A percentile compares a stretch with the other conserved stretches of the same genome.
Conservation (phyloP, 495 filamentous ascomycete species). For the Pyrenula massariospora region DNA sequence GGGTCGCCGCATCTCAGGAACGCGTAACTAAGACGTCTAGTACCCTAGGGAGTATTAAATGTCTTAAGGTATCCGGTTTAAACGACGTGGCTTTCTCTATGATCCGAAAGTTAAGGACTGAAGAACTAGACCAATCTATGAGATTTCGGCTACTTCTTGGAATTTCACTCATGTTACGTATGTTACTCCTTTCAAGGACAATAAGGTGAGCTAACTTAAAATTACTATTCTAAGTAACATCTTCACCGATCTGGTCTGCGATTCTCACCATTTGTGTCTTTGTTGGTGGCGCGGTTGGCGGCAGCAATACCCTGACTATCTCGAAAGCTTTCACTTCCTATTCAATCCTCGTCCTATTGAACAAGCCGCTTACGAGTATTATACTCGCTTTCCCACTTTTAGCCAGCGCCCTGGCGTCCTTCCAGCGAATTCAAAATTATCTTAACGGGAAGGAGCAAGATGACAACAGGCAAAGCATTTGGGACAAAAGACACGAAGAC, state of each 20-base stretch:
- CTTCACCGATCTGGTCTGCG: too few relatives aligned
- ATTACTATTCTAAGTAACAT: too few relatives aligned
- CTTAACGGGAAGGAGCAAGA: conserved; percentile 30
- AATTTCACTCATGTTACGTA: too few relatives aligned
- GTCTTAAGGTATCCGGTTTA: conserved; percentile 48
- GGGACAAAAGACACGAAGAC: too few relatives aligned
- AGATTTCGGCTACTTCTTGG: conserved; percentile 42
- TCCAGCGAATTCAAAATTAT: conserved; percentile 47
- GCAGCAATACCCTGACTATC: conserved; percentile 33
- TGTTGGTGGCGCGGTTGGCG: too few relatives aligned
- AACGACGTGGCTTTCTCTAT: conserved; percentile 22
- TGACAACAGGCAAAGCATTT: too few relatives aligned
- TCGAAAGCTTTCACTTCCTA: conserved; percentile 45
- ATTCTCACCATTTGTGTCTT: too few relatives aligned
- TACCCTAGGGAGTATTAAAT: conserved; percentile 45
- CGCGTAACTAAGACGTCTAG: too few relatives aligned
- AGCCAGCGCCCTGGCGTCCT: conserved; percentile 41
- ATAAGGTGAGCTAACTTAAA: too few relatives aligned
- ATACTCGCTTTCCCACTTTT: conserved; percentile 44
- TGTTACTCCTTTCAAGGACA: too few relatives aligned
- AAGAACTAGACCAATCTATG: conserved; percentile 47
- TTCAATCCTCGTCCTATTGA: conserved; percentile 47
- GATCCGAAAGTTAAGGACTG: conserved; percentile 37
- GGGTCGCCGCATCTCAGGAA: too few relatives aligned
- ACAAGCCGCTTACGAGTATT: conserved; percentile 39